Evolutionary conservation across 2,329 filamentous ascomycete species (phyloP).

Genomic region (Verticillium tricorpus): DNA sequence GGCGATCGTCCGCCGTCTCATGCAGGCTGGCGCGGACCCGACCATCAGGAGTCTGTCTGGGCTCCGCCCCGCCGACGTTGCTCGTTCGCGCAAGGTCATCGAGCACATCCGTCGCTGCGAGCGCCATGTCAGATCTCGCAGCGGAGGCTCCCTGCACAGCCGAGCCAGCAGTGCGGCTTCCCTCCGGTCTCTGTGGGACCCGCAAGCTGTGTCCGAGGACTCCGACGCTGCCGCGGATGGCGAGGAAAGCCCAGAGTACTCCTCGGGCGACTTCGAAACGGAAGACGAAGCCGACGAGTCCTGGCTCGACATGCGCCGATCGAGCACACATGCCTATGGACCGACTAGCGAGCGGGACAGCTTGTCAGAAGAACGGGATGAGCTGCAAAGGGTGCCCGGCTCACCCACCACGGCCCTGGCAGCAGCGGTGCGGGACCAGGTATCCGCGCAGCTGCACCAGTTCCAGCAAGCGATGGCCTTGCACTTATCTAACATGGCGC

Average conservation of each 20-base stretch:
- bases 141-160: constrained; percentile 52
- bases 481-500: constrained; percentile 55
- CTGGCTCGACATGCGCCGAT: constrained; percentile 32
- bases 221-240: constrained; percentile 33
- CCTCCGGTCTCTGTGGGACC: constrained; percentile 63
- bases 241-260: constrained; percentile 39
- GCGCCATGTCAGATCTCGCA: constrained; percentile 61
- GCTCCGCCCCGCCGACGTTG: constrained; percentile 67
- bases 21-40: constrained; percentile 69
- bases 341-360: background rate
- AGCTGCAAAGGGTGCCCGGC: constrained; percentile 26
- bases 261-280: constrained; percentile 38
- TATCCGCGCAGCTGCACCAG: constrained; percentile 70
- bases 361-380: constrained; percentile 7
- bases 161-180: constrained; percentile 64
- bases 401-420: constrained; percentile 60
- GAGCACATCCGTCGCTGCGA: constrained; percentile 59
- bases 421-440: constrained; percentile 67
- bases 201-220: constrained; percentile 34
- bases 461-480: constrained; percentile 68
- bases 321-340: constrained; percentile 15
- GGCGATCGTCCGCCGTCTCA: constrained; percentile 71
- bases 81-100: constrained; percentile 59
- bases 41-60: constrained; percentile 65
- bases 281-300: constrained; percentile 36